Conservation (phyloP, 129 eudicot genomes). For the Solidago caesia region DNA sequence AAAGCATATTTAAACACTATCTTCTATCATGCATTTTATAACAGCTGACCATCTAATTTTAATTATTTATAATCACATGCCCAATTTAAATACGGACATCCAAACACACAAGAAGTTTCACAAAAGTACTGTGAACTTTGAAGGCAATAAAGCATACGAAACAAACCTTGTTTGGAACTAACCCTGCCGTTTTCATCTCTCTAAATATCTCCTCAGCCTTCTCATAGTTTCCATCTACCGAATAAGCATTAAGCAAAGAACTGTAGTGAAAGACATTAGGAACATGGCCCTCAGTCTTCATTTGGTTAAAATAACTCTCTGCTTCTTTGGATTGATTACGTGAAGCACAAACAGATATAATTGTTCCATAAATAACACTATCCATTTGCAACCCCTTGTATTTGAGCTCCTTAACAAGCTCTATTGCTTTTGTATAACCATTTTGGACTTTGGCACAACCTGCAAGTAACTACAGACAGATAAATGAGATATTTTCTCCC, state of each 20-base stretch:
- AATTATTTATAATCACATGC: background rate
- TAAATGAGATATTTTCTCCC: background rate
- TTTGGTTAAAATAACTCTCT: conserved; percentile 60
- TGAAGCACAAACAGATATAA: conserved; percentile 83
- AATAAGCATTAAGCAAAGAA: conserved; percentile 85
- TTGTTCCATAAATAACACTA: conserved; percentile 61
- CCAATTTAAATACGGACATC: background rate
- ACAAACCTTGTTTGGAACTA: conserved; percentile 81
- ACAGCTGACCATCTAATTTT: background rate
- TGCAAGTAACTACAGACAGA: conserved; percentile 57
- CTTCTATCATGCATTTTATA: background rate
- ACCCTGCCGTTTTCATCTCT: conserved; percentile 78
- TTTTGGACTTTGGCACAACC: conserved; percentile 72
- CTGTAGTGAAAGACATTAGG: conserved; percentile 86
- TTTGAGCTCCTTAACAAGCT: conserved; percentile 68
- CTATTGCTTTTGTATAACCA: conserved; percentile 71
- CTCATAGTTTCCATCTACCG: conserved; percentile 61
- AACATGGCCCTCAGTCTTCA: conserved; percentile 83
- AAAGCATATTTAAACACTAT: background rate
- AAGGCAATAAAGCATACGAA: conserved; percentile 12
- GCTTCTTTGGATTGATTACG: conserved; percentile 71
- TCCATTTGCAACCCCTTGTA: conserved; percentile 67
- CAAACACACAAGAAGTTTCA: background rate
- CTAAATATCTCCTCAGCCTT: conserved; percentile 69
- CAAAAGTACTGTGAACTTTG: background rate